Evolutionary conservation across 768 basidiomycete genomes (phyloP), one percentile per base, ranked within the genome.

Genomic region (Amanita molliuscula): DNA sequence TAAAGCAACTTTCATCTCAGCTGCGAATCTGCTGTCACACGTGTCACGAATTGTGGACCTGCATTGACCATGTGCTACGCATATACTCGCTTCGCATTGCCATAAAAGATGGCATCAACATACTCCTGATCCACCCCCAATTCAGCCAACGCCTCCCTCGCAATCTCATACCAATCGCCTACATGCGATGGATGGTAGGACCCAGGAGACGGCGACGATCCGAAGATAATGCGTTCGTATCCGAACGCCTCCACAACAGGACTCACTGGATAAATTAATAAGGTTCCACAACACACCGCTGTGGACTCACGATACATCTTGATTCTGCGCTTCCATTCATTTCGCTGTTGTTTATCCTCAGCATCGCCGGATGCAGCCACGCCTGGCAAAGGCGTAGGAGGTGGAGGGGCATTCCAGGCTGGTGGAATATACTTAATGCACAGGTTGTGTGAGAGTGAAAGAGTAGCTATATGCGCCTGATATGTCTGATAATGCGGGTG

Each of bases 211-310:
- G 84, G 78, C 1, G 87, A 82, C 7, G 88, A 84, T 6, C 88
- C 89, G 64, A 84, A 91, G 16, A 92, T 73, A 56, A 92, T 88
- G 47, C 89, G 78, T 58, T 85, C 73, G 58, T 78, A 87, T 6
- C 89, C 89, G 61, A 91, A 91, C 2, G 89, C 89, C 62, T 92
- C 89, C 54, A 90, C 66, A 33, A 84, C 82, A 13, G 86, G 89
- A 6, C 81, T 84, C 55, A 91, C 88, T 92, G 52, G 40, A 31
- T 49, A 20, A 26, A 48, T 55, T 26, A 21, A 36, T 49, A 48
- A 40, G 41, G 36, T 21, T 28, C 29, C 34, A 46, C 8, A 52
- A 38, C 34, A 16, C 37, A 47, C 52, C 26, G 5, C 23, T 35
- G 6, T 44, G 33, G 35, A 81, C 88, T 68, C 59, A 91, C 88